Conservation (phyloP, 2,329 filamentous ascomycete genomes). For the Pseudocercospora eumusae region DNA sequence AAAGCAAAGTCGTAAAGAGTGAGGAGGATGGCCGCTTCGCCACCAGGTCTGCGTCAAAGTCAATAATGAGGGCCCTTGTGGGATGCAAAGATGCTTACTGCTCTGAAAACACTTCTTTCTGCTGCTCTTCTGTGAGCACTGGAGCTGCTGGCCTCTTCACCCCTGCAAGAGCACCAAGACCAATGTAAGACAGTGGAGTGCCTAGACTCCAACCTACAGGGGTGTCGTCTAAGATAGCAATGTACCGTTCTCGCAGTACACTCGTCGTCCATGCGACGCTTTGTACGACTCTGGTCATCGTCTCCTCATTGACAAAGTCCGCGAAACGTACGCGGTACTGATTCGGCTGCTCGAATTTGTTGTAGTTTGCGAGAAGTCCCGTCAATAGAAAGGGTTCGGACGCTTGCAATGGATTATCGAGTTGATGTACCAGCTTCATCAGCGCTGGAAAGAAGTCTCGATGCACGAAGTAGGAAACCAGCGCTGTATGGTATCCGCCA, state of each 20-base stretch:
- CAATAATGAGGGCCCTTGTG: slow-evolving; percentile 12
- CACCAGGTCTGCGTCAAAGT: slow-evolving; percentile 65
- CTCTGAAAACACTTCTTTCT: slow-evolving; percentile 76
- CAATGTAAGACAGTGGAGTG: slow-evolving; percentile 79
- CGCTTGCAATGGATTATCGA: slow-evolving; percentile 63
- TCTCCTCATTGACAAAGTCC: slow-evolving; percentile 90
- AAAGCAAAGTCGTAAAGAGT: slow-evolving; percentile 91
- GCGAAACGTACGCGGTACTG: slow-evolving; percentile 89
- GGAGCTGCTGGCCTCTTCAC: slow-evolving; percentile 62
- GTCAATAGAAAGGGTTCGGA: slow-evolving; percentile 76
- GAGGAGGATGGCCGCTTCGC: slow-evolving; percentile 76
- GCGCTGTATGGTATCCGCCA: slow-evolving; percentile 91
- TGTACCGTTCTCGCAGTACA: slow-evolving; percentile 69
- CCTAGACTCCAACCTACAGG: slow-evolving; percentile 86
- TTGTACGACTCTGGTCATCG: slow-evolving; percentile 78
- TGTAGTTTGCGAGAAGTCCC: slow-evolving; percentile 91
- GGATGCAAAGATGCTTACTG: slow-evolving; percentile 59
- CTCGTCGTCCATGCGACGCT: slow-evolving; percentile 74
- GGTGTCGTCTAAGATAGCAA: slow-evolving; percentile 84
- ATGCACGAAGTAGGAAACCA: slow-evolving; percentile 93
- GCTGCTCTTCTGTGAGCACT: slow-evolving; percentile 72
- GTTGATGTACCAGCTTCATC: slow-evolving; percentile 91
- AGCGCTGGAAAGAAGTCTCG: slow-evolving; percentile 89
- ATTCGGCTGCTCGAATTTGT: slow-evolving; percentile 98
- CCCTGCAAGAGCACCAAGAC: slow-evolving; percentile 70